Evolutionary conservation across 805 yeast species (phyloP), one percentile per base, ranked within the genome.

Genomic region (Pichia manshurica): DNA sequence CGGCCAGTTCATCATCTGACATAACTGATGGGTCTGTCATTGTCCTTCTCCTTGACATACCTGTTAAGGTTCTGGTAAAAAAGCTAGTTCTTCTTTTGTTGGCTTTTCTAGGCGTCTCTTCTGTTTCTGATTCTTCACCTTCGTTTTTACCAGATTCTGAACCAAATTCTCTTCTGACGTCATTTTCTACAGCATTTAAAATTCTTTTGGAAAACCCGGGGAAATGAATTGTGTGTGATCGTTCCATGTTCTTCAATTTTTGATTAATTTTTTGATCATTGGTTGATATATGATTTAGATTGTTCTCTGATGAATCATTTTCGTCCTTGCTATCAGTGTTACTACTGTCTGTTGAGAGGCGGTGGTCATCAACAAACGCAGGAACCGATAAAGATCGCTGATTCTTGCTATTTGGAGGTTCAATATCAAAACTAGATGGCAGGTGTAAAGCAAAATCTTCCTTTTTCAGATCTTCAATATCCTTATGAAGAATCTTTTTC

Each of bases 1-100:
- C 58, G 7, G 55, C 49, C 12, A 59, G 47, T 19, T 63, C 70
- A n/a, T 62, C 66, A 45, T 68, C 72, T 2, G 58, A 48, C 42
- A 59, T 6, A 2, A 45, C 47, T 2, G 47, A 44, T 8, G 48
- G 47, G 29, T 45, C 45, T 5, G 39, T 17, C 28, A 21, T 22
- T 16, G 45, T 39, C 15, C 49, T 33, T 29, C 46, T 41, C 37
- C 42, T 37, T 4, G 50, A 36, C 19, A 40, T 33, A 6, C 48
- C 47, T 12, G 56, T 55, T n/a, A 53, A 42, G 10, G 56, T 51
- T 37, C 54, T 52, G 1, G 55, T 49, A 42, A 55, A 49, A 33
- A 52, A 45, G 28, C 52, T 52, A 5, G 48, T n/a, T 35, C 39
- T 39, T 31, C 45, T 44, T 15, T 40, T 32, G 21, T 35, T 33